Conservation (phyloP, 495 filamentous ascomycete species). For the Lasiosphaeria hispida region DNA sequence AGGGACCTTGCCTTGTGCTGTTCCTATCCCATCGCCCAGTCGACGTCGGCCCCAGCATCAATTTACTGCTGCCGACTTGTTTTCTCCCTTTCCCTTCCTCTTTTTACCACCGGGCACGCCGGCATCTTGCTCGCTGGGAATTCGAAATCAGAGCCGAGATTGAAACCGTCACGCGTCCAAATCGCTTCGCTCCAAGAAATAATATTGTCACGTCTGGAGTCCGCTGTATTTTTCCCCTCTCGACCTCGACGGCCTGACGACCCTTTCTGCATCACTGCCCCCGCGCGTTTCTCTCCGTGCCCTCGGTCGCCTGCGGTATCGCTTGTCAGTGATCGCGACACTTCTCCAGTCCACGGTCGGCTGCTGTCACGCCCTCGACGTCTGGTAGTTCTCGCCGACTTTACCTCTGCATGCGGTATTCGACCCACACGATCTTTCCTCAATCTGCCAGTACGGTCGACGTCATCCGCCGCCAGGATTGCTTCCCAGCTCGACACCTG, state of each 20-base stretch:
- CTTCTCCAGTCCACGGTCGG: too few relatives aligned
- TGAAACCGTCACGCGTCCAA: conserved; percentile 15
- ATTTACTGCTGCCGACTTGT: conserved; percentile 14
- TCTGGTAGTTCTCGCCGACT: too few relatives aligned
- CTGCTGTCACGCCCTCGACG: too few relatives aligned
- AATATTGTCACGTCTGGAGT: conserved; percentile 10
- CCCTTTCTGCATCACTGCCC: neutral
- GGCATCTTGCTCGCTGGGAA: neutral
- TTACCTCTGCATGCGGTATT: too few relatives aligned
- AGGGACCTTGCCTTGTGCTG: conserved; percentile 13
- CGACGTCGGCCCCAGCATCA: conserved; percentile 12
- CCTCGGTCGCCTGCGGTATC: too few relatives aligned
- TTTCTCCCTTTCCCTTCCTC: conserved; percentile 6
- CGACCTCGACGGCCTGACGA: conserved; percentile 1
- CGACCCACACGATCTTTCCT: too few relatives aligned
- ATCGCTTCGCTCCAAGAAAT: neutral
- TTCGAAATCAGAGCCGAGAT: neutral
- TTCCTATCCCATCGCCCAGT: conserved; percentile 10
- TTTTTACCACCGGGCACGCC: neutral
- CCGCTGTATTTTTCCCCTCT: conserved; percentile 5
- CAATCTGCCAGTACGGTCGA: too few relatives aligned
- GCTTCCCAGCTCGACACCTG: too few relatives aligned
- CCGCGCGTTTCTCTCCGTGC: neutral
- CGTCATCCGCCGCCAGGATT: too few relatives aligned
- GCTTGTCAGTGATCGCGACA: too few relatives aligned